Evolutionary conservation across 768 basidiomycete species (phyloP), one percentile per base, ranked within the genome.

Genomic region (Boletus huronensis): DNA sequence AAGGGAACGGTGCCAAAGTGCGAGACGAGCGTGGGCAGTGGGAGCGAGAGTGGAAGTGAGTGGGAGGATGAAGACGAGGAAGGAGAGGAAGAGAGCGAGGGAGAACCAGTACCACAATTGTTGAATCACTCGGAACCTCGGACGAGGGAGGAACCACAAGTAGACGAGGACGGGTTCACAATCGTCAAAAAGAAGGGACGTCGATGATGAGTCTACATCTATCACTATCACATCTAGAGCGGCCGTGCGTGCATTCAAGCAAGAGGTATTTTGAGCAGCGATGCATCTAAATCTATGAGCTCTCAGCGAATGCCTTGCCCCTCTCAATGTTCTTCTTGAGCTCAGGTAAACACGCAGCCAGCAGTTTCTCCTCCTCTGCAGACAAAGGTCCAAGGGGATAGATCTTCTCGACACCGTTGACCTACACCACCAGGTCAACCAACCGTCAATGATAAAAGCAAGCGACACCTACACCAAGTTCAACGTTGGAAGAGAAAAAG

Each of bases 311-410:
- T 41, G 81, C 79, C 74, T 79, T 84, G 75, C 94, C 94, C 85
- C 94, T 98, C 75, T 91, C 90, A 65, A 98, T 96, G 84, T 97
- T 98, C 85, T 90, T 94, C 84, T 90, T 90, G 65, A 99, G 83
- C 63, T 93, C 92, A 60, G 92, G 91, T 65, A 94, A 70, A 79
- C 89, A 92, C 31, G 87, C 93, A 25, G 84, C 87, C 65, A 99
- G 77, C 54, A 97, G 80, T 70, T 83, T 82, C 80, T 94, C 73
- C 78, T 99, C 97, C 68, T 87, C 82, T 29, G 84, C 77, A 32
- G 92, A 82, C 63, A 99, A 64, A 32, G 79, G 65, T 32, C 97
- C 97, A 58, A 98, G 67, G 19, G 87, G 83, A 77, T 90, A 79
- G 70, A 99, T 97, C 80, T 88, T 91, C 77, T 88, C 89, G 54